Evolutionary conservation across 805 yeast species (phyloP), one percentile per base, ranked within the genome.

Genomic region (Pichia insulana): DNA sequence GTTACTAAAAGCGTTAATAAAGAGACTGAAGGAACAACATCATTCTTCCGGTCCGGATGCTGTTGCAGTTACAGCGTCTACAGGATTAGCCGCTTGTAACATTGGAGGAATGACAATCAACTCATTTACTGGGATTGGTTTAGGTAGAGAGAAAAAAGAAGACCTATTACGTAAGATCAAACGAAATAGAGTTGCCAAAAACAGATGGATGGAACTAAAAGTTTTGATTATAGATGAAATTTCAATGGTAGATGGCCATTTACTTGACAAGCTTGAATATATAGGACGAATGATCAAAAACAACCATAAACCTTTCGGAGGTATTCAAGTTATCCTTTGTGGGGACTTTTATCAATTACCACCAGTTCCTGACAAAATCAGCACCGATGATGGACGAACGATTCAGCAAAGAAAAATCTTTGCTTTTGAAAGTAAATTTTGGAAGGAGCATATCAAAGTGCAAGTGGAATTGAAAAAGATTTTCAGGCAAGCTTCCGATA

Each of bases 301-400:
- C 37, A 67, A 56, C 43, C 32, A 31, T 8, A 37, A 31, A 15
- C 89, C 94, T 1, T 84, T 84, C 67, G 95, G 95, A 19, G 92
- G 92, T 0, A 78, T 84, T 18, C 95, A 84, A 52, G 53, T 84
- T 15, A 71, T 84, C 27, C 72, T 80, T 13, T 79, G 86, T 64
- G 94, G 95, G 7, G 95, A 84, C 58, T 84, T 84, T 56, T 83
- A 75, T 57, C 95, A 84, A 55, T 61, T 84, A 35, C 95, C 95
- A 0, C 95, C 95, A 0, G 86, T 80, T 7, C 59, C 67, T 12
- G 69, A 58, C 16, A 64, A 60, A 4, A 22, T 22, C 5, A 22
- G 8, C 25, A 22, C 25, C 5, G 25, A 22, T 22, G 25, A 22
- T 22, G 42, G 44, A 1, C 51, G 51, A 8, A 58, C 66, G 2